These are phyloP conservation scores for Gynostemma pentaphyllum DNA, from an alignment of 306 rosid species.

Conservation along the genomic window DNA sequence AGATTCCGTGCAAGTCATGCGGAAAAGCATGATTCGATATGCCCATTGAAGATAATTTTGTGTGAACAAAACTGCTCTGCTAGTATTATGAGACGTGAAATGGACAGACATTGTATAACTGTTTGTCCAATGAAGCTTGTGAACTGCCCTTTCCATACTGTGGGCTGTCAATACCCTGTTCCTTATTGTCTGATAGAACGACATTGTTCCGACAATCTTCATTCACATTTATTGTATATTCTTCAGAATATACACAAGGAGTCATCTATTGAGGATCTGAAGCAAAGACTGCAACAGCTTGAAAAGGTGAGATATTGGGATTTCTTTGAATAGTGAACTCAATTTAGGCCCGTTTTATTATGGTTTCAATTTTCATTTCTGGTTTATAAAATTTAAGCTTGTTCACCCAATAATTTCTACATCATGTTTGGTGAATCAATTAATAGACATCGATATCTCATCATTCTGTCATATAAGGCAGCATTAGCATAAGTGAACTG, in stretches of 20 bases:
- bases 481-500: no score
- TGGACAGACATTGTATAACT: slow-evolving; percentile 88
- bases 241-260: slow-evolving; percentile 50
- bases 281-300: slow-evolving; percentile 39
- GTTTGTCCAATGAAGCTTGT: slow-evolving; percentile 81
- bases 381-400: no score
- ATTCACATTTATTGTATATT: slow-evolving; percentile 42
- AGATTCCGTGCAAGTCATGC: slow-evolving; percentile 40
- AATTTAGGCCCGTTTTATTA: no score
- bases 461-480: no score
- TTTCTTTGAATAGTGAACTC: no score
- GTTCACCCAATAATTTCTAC: no score
- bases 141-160: slow-evolving; percentile 62
- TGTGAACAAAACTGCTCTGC: slow-evolving; percentile 73
- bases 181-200: slow-evolving; percentile 40
- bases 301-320: slow-evolving; percentile 32
- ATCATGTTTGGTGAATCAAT: no score
- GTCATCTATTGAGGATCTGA: slow-evolving; percentile 38
- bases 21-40: slow-evolving; percentile 54
- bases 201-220: slow-evolving; percentile 36
- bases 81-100: slow-evolving; percentile 59
- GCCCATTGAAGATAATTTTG: slow-evolving; percentile 64
- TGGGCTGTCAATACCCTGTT: slow-evolving; percentile 56
- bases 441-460: no score
- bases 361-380: no score